Conservation (phyloP, 345 rosid species). For the Clausena lansium region DNA sequence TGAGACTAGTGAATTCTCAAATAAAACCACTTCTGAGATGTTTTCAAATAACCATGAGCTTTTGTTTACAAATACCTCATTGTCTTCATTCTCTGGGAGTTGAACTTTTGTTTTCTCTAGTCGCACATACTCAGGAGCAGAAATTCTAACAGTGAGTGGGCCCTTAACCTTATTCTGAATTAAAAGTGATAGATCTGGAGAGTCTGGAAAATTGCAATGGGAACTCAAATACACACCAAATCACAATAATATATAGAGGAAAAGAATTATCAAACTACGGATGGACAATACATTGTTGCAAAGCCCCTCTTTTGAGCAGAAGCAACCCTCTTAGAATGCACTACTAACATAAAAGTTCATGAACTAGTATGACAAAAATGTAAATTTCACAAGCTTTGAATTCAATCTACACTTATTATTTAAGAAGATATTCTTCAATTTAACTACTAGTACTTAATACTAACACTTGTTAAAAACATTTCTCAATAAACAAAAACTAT, state of each 20-base stretch:
- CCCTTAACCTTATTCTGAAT: constrained; percentile 65
- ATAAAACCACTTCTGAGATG: neutral
- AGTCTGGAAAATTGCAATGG: constrained; percentile 43
- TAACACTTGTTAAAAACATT: neutral
- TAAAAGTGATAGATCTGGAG: constrained; percentile 64
- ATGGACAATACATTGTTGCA: neutral
- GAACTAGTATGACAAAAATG: neutral
- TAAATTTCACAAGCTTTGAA: neutral
- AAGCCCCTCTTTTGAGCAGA: neutral
- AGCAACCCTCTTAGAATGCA: neutral
- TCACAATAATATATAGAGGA: neutral
- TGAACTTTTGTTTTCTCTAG: constrained; percentile 47
- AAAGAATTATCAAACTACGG: neutral
- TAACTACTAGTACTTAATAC: neutral
- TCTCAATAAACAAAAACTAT: neutral
- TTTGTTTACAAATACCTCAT: constrained; percentile 37
- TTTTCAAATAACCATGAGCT: neutral
- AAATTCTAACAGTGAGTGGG: constrained; percentile 42
- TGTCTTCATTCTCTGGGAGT: constrained; percentile 46
- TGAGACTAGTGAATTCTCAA: neutral
- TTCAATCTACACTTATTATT: neutral
- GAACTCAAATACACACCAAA: constrained; percentile 2
- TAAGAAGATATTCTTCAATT: neutral
- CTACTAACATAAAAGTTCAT: neutral
- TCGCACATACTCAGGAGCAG: constrained; percentile 52